These are phyloP conservation scores for Picocystis sp. DNA, from an alignment of 163 green algal genomes.

Conservation along the genomic window DNA sequence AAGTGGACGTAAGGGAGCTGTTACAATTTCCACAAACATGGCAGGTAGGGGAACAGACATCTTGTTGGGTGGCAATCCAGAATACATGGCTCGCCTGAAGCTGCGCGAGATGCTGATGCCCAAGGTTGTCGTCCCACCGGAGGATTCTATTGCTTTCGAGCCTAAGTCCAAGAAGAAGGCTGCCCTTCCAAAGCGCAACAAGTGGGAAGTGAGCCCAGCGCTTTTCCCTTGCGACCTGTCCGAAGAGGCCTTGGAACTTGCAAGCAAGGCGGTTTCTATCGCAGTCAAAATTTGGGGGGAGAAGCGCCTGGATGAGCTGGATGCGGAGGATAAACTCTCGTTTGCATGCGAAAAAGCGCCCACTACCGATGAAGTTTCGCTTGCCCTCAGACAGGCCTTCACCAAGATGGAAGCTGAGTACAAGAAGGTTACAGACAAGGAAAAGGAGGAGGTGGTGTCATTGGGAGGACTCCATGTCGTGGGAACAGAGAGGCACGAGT, in stretches of 20 bases:
- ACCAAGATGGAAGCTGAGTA: slow-evolving; percentile 50
- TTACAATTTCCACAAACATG: slow-evolving; percentile 99
- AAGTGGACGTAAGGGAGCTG: slow-evolving; percentile 56
- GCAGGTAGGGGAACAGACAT: slow-evolving; percentile 95
- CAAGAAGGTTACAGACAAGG: slow-evolving; percentile 52
- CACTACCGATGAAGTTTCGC: slow-evolving; percentile 41
- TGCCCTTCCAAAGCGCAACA: slow-evolving; percentile 4
- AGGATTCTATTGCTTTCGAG: slow-evolving; percentile 24
- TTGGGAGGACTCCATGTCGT: slow-evolving; percentile 91
- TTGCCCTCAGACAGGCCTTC: slow-evolving; percentile 13
- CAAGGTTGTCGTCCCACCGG: slow-evolving; percentile 45
- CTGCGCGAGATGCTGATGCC: slow-evolving; percentile 83
- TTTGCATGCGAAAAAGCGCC: slow-evolving; percentile 80
- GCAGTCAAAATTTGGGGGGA: slow-evolving; percentile 52
- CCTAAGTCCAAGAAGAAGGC: slow-evolving; percentile 14
- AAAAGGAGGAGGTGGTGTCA: slow-evolving; percentile 58
- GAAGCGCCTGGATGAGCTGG: slow-evolving; percentile 49
- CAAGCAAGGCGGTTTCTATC: slow-evolving; percentile 22
- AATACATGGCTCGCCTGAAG: slow-evolving; percentile 85
- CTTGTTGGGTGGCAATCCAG: slow-evolving; percentile 83
- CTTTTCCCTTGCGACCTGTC: slow-evolving; percentile 76
- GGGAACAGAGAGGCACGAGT: slow-evolving; percentile 91
- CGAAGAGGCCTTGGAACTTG: slow-evolving; percentile 12
- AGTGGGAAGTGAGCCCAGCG: slow-evolving; percentile 11
- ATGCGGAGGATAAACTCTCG: slow-evolving; percentile 79